Evolutionary conservation across 257 asterid genomes (phyloP).

Genomic region (Gentiana macrophylla): DNA sequence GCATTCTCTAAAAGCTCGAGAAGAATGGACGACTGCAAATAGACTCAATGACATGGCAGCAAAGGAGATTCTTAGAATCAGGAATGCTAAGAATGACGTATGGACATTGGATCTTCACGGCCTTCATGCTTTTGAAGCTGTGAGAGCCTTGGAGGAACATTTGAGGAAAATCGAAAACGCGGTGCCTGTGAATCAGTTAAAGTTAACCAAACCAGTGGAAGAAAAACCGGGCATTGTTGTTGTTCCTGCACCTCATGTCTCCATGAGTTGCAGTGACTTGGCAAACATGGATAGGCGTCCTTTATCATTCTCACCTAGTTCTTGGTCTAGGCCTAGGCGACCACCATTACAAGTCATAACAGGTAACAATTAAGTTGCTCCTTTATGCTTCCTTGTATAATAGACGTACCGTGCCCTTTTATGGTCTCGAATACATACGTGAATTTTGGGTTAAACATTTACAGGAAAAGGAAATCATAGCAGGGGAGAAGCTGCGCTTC

Average conservation of each 20-base stretch:
- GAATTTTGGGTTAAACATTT: constrained; percentile 1
- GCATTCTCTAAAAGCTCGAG: constrained; percentile 56
- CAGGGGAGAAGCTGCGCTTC: constrained; percentile 72
- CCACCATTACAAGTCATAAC: constrained; percentile 64
- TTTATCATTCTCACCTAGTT: constrained; percentile 8
- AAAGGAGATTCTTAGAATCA: constrained; percentile 46
- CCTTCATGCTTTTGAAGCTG: constrained; percentile 87
- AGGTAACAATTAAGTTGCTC: constrained; percentile 37
- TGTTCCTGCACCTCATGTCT: constrained; percentile 18
- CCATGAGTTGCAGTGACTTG: constrained; percentile 15
- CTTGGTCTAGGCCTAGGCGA: constrained; percentile 28
- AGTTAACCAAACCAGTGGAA: constrained; percentile 10
- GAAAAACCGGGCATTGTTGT: constrained; percentile 19
- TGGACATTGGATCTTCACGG: constrained; percentile 96
- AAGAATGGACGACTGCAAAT: constrained; percentile 67
- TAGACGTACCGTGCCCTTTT: too few relatives aligned
- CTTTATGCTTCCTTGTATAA: neutral
- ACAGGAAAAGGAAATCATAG: constrained; percentile 88
- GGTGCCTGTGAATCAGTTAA: constrained; percentile 20
- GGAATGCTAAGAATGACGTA: constrained; percentile 52
- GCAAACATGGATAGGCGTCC: constrained; percentile 22
- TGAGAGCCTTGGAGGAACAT: constrained; percentile 63
- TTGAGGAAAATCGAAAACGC: constrained; percentile 48
- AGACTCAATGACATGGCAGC: constrained; percentile 80
- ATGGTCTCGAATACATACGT: neutral